Conservation (phyloP, 169 alveolate genomes). For the Plasmodium yoelii region DNA sequence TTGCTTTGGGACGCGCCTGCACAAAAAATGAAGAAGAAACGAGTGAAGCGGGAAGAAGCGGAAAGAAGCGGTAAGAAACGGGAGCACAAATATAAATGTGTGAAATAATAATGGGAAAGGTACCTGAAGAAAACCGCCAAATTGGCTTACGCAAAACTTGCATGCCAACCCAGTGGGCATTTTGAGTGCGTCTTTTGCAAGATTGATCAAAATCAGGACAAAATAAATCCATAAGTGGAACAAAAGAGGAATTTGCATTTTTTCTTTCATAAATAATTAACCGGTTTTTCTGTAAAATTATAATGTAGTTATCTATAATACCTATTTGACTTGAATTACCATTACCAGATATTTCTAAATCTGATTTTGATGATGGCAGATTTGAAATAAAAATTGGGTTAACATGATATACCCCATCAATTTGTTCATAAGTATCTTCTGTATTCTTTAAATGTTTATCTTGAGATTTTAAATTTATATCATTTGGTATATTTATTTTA, state of each 20-base stretch:
- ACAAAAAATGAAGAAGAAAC: not conserved
- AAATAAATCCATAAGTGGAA: slow-evolving; percentile 69
- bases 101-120: no score
- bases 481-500: slow-evolving; percentile 16
- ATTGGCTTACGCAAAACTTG: slow-evolving; percentile 40
- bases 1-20: slow-evolving; percentile 22
- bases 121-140: slow-evolving; percentile 70
- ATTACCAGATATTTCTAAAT: slow-evolving; percentile 59
- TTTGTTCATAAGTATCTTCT: slow-evolving; percentile 3
- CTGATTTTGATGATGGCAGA: not conserved
- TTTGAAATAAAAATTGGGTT: slow-evolving; percentile 34
- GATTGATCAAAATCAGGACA: slow-evolving; percentile 58
- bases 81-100: no score
- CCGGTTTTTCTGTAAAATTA: slow-evolving; percentile 62
- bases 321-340: slow-evolving; percentile 69
- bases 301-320: slow-evolving; percentile 62
- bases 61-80: no score
- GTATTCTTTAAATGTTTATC: slow-evolving; percentile 1
- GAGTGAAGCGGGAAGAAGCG: not conserved
- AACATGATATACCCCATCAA: slow-evolving; percentile 21
- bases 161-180: slow-evolving; percentile 64
- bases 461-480: slow-evolving; percentile 15
- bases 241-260: slow-evolving; percentile 16
- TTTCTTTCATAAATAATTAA: slow-evolving; percentile 62
- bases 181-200: not conserved